Evolutionary conservation across 495 filamentous ascomycete species (phyloP).

Genomic region (Aspergillus olivimuriae): DNA sequence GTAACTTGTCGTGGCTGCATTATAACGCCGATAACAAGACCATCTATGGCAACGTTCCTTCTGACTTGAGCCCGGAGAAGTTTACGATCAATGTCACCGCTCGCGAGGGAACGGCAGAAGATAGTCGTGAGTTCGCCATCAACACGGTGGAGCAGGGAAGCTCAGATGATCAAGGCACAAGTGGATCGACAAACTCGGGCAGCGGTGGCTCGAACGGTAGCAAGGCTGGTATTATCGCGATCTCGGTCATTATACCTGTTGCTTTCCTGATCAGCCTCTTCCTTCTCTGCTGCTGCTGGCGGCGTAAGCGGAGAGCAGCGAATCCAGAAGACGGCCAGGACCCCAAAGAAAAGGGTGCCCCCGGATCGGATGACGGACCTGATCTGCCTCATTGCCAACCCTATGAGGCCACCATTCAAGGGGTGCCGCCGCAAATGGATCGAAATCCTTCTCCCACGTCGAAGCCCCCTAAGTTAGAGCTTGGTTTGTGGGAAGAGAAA

Average conservation of each 20-base stretch:
- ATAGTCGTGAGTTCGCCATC: constrained; percentile 46
- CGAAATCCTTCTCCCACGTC: constrained; percentile 16
- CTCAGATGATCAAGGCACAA: constrained; percentile 3
- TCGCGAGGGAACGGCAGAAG: constrained; percentile 37
- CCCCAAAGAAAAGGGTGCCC: constrained; percentile 18
- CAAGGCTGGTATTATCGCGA: constrained; percentile 40
- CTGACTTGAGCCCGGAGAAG: constrained; percentile 29
- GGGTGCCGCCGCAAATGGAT: constrained; percentile 9
- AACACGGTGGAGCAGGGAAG: constrained; percentile 28
- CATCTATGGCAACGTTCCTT: constrained; percentile 60
- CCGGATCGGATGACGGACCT: constrained; percentile 18
- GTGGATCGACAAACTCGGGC: constrained; percentile 6
- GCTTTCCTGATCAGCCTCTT: constrained; percentile 26
- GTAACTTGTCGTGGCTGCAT: constrained; percentile 57
- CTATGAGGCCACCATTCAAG: constrained; percentile 15
- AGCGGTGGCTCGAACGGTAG: constrained; percentile 11
- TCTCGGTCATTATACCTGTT: constrained; percentile 37
- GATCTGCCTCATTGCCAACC: constrained; percentile 27
- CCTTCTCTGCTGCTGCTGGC: constrained; percentile 38
- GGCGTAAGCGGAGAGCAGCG: constrained; percentile 24
- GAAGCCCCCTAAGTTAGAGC: constrained; percentile 30
- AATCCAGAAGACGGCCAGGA: constrained; percentile 22
- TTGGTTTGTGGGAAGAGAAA: constrained; percentile 12
- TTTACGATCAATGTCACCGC: constrained; percentile 47
- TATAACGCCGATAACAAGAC: constrained; percentile 52